These are phyloP conservation scores for Eucalyptus sideroxylon DNA, from an alignment of 345 rosid species.

Conservation along the genomic window DNA sequence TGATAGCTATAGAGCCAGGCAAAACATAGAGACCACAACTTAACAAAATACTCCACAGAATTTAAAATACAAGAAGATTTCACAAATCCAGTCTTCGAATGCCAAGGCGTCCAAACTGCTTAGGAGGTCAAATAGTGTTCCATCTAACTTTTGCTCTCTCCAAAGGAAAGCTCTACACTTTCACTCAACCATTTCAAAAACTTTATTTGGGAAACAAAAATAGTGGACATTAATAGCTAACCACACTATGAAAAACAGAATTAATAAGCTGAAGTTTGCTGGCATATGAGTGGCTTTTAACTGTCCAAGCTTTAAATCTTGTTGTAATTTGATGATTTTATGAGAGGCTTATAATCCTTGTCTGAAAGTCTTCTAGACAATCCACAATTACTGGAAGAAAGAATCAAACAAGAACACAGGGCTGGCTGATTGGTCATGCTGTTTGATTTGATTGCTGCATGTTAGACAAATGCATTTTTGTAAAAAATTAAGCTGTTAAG, in stretches of 20 bases:
- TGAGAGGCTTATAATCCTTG: not conserved
- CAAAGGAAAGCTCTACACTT: not conserved
- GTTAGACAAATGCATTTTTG: accelerated
- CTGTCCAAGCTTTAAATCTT: not conserved
- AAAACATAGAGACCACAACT: not conserved
- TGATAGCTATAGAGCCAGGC: not conserved
- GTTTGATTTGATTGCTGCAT: not conserved
- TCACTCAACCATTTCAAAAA: not conserved
- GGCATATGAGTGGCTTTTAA: not conserved
- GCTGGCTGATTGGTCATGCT: accelerated
- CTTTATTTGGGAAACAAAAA: not conserved
- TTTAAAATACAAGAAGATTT: not conserved
- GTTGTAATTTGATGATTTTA: too few species aligned
- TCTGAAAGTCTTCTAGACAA: not conserved
- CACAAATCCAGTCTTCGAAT: not conserved
- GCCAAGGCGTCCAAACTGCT: not conserved
- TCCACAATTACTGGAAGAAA: not conserved
- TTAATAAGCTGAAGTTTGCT: accelerated
- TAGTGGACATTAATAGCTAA: not conserved
- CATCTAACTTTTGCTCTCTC: not conserved
- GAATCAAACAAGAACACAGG: not conserved
- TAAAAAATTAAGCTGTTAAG: not conserved
- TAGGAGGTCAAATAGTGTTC: not conserved
- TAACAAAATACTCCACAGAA: not conserved
- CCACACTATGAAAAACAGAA: not conserved